phyloP scores from a whole-genome alignment of 495 filamentous ascomycete species.

The Penicillium cataractarum region DNA sequence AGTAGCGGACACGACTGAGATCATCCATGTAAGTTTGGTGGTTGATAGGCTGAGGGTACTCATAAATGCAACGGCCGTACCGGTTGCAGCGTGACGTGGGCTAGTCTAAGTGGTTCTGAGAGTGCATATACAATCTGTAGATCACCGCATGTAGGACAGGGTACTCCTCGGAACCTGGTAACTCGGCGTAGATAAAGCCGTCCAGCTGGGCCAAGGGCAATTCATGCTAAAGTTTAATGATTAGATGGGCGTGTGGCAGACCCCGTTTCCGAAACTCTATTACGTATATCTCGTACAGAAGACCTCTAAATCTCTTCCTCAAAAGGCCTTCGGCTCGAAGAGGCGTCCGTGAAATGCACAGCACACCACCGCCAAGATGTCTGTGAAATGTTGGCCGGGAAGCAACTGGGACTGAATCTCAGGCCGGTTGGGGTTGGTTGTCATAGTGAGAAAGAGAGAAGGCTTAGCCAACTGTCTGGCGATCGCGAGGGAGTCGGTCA shows the following conservation, averaged over 20 bases:
- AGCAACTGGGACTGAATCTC: background rate
- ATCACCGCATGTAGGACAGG: background rate
- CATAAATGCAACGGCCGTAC: background rate
- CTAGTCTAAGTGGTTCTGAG: background rate
- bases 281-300: background rate
- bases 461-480: background rate
- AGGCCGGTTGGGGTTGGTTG: background rate
- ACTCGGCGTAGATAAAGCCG: background rate
- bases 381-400: background rate
- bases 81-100: background rate
- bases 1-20: background rate
- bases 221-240: background rate
- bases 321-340: background rate
- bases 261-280: background rate
- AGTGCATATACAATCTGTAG: background rate
- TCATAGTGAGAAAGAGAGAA: background rate
- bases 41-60: background rate
- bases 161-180: background rate
- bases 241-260: background rate
- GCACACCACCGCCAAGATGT: background rate
- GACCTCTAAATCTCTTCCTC: background rate
- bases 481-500: background rate
- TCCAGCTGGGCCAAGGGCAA: background rate
- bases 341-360: background rate
- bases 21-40: background rate